Base-by-base conservation (phyloP, 345 rosid species). In the Eutrema yunnanense region DNA sequence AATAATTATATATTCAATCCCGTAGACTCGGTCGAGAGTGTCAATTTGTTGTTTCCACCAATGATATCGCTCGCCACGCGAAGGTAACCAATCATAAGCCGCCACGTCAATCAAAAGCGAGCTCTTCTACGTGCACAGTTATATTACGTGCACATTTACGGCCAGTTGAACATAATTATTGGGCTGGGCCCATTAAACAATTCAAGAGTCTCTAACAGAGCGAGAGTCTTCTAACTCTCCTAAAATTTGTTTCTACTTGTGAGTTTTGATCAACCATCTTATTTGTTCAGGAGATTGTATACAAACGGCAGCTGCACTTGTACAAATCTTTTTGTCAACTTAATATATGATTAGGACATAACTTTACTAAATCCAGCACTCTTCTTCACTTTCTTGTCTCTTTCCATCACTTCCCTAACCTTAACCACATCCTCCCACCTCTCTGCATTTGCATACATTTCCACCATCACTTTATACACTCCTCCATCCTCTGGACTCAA, bases 401-500 rank as follows among this genome's bases (percentile, higher is more conserved):
- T 84, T 8, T 76, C 76, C 81, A 85, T 46, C 8, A 72, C 73
- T 68, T 70, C 80, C 56, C 97, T 85, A 56, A 85, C 74, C 73
- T 66, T 84, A 55, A 82, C 75, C 14, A 83, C 88, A 76, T 90
- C 97, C 29, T 86, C 88, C 89, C 97, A 90, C 55, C 90, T 80
- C 57, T 78, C 84, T 33, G 82, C 79, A 73, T 72, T 79, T 16
- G 88, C 90, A 78, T 90, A 88, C 72, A 88, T 82, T 44, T 76
- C 78, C 9, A 88, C 90, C 95, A 88, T 77, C 8, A 83, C 70
- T 16, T 90, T 86, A 64, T 86, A 88, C 43, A 86, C 96, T 54
- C 91, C 89, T 14, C 92, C 90, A 52, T 88, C 97, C 63, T 84
- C 87, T 1, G 92, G 96, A 65, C 81, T 79, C 63, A 87, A 74